phyloP scores from a whole-genome alignment of 2,329 filamentous ascomycete species.

The Camptophora hylomeconis region DNA sequence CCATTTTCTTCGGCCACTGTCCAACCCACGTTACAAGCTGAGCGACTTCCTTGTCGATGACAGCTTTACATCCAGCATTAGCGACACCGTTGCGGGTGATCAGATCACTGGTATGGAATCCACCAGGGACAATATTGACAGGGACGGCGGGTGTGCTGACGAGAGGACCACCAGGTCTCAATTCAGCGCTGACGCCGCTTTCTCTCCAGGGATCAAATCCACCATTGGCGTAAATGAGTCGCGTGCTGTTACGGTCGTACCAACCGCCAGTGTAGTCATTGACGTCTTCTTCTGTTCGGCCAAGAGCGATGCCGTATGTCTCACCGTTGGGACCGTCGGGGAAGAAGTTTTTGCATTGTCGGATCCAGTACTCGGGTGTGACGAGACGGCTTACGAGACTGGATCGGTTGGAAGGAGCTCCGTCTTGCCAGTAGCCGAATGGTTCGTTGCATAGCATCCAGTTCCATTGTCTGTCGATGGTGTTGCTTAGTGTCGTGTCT shows the following conservation, averaged over 20 bases:
- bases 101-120: too few relatives aligned
- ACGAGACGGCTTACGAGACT: slow-evolving; percentile 61
- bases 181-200: too few relatives aligned
- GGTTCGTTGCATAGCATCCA: slow-evolving; percentile 47
- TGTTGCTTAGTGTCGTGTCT: slow-evolving; percentile 30
- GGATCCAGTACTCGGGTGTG: slow-evolving; percentile 47
- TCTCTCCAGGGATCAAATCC: slow-evolving; percentile 50
- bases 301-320: slow-evolving; percentile 36
- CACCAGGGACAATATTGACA: too few relatives aligned
- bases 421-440: slow-evolving; percentile 71
- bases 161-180: too few relatives aligned
- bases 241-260: slow-evolving; percentile 36
- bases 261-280: slow-evolving; percentile 47
- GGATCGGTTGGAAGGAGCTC: slow-evolving; percentile 50
- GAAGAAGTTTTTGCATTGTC: slow-evolving; percentile 55
- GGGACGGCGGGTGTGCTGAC: too few relatives aligned
- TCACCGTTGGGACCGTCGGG: slow-evolving; percentile 36
- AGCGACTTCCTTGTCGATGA: too few relatives aligned
- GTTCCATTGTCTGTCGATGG: slow-evolving; percentile 36
- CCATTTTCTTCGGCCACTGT: too few relatives aligned
- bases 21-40: too few relatives aligned
- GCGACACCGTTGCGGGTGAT: too few relatives aligned
- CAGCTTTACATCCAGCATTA: too few relatives aligned
- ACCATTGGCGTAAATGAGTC: slow-evolving; percentile 46
- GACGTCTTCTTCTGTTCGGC: slow-evolving; percentile 34